These are phyloP conservation scores for Arbutus unedo DNA, from an alignment of 148 eudicot species.

Conservation along the genomic window DNA sequence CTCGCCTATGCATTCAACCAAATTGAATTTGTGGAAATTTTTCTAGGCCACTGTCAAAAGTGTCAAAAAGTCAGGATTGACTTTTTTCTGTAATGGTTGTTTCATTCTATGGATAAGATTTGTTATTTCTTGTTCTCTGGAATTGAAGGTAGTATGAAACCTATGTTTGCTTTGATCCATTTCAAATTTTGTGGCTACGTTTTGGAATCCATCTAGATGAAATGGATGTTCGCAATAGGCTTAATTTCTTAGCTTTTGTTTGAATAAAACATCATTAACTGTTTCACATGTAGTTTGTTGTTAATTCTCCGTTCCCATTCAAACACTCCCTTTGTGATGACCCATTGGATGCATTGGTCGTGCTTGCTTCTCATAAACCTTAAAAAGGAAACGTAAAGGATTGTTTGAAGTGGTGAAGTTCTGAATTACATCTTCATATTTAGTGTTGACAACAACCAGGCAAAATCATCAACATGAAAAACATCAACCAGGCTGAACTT, in stretches of 20 bases:
- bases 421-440: background rate
- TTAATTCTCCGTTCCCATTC: background rate
- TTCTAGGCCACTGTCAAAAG: background rate
- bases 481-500: background rate
- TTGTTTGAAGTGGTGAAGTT: background rate
- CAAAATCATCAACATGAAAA: background rate
- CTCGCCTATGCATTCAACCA: conserved; percentile 10
- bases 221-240: background rate
- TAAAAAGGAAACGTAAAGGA: background rate
- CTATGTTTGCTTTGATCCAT: conserved; percentile 8
- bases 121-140: background rate
- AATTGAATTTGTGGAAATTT: conserved; percentile 11
- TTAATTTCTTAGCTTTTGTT: background rate
- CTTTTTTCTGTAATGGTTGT: background rate
- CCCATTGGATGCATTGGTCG: background rate
- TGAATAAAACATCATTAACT: background rate
- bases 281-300: background rate
- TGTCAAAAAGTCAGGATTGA: conserved; percentile 14
- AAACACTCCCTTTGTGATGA: background rate
- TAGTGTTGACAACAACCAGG: background rate
- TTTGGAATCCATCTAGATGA: background rate
- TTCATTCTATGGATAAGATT: conserved; percentile 12
- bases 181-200: conserved; percentile 1
- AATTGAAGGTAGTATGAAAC: background rate
- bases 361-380: background rate